Evolutionary conservation across 345 rosid genomes (phyloP).

Genomic region (Barbarea vulgaris): DNA sequence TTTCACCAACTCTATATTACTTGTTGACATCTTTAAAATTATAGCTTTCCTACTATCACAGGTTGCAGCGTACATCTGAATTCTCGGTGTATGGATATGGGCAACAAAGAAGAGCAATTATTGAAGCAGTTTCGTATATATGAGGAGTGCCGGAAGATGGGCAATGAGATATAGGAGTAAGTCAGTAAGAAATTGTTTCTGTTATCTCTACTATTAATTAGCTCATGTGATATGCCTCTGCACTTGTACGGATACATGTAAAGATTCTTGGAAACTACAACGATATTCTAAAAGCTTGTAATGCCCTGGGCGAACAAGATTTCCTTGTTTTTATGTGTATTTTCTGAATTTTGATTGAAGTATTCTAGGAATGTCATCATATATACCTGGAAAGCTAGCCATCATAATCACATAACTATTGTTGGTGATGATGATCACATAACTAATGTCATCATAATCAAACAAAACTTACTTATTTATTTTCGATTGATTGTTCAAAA

Average conservation of each 20-base stretch:
- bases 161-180: slow-evolving; percentile 83
- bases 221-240: slow-evolving; percentile 31
- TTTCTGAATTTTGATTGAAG: slow-evolving; percentile 47
- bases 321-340: slow-evolving; percentile 26
- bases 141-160: slow-evolving; percentile 58
- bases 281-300: slow-evolving; percentile 68
- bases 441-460: not conserved
- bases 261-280: slow-evolving; percentile 67
- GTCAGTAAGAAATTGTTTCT: slow-evolving; percentile 39
- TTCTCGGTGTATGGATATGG: slow-evolving; percentile 87
- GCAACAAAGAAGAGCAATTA: slow-evolving; percentile 92
- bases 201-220: slow-evolving; percentile 30
- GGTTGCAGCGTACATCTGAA: slow-evolving; percentile 84
- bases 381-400: slow-evolving; percentile 82
- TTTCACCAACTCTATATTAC: not conserved
- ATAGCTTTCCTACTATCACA: slow-evolving; percentile 39
- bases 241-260: slow-evolving; percentile 61
- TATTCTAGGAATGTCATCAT: slow-evolving; percentile 70
- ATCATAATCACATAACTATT: slow-evolving; percentile 69
- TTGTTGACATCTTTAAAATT: not conserved
- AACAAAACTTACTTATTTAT: not conserved
- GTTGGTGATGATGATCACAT: slow-evolving; percentile 99
- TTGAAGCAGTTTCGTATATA: slow-evolving; percentile 82
- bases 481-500: not conserved
- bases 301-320: slow-evolving; percentile 55